A percentile compares a stretch with the other conserved stretches of the same genome.
Conservation (phyloP, 768 basidiomycete genomes). For the Agaricus subrufescens region DNA sequence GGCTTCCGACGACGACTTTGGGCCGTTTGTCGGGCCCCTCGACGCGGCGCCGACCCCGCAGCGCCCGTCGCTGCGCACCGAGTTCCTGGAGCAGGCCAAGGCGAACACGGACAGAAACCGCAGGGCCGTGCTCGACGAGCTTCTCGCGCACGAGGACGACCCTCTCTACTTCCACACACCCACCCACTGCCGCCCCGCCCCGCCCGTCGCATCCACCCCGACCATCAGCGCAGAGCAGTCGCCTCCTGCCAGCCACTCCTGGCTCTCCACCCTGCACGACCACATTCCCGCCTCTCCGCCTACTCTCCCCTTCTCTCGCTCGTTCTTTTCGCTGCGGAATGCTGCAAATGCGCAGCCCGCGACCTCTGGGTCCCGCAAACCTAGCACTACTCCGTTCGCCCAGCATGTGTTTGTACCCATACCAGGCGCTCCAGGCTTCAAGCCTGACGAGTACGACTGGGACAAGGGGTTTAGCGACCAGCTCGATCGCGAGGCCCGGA, state of each 20-base stretch:
- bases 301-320: constrained; percentile 2
- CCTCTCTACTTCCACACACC: constrained; percentile 4
- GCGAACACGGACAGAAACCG: constrained; percentile 7
- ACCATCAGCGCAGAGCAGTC: neutral
- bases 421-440: constrained; percentile 75
- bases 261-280: constrained; percentile 3
- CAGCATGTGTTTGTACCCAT: constrained; percentile 39
- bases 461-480: constrained; percentile 59
- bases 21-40: constrained; percentile 8
- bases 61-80: neutral
- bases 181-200: neutral
- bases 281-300: neutral
- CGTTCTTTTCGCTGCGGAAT: constrained; percentile 1
- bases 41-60: constrained; percentile 1
- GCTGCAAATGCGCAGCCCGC: constrained; percentile 18
- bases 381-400: constrained; percentile 33
- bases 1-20: constrained; percentile 3
- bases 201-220: neutral
- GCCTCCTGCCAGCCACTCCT: neutral
- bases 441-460: constrained; percentile 60
- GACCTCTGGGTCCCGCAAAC: constrained; percentile 9
- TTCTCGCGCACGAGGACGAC: constrained; percentile 7
- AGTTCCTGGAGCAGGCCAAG: constrained; percentile 6
- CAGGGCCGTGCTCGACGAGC: constrained; percentile 4
- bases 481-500: constrained; percentile 32